phyloP scores from a whole-genome alignment of 768 basidiomycete genomes.

The Coprinopsis strossmayeri region DNA sequence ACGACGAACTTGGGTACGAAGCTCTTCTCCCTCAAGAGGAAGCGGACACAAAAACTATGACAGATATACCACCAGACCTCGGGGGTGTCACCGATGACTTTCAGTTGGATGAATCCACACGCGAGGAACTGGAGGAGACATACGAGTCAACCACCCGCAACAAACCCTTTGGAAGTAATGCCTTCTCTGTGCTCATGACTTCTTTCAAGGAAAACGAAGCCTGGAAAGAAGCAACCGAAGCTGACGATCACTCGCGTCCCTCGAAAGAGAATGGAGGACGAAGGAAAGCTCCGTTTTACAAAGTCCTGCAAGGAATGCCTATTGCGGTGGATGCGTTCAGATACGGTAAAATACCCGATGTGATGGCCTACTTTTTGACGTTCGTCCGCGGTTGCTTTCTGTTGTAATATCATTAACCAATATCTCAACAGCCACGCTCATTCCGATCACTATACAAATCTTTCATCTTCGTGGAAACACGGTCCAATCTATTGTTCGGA shows the following conservation, averaged over 20 bases:
- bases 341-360: slow-evolving; percentile 85
- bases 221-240: slow-evolving; percentile 74
- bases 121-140: slow-evolving; percentile 18
- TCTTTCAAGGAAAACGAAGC: slow-evolving; percentile 72
- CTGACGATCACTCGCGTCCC: slow-evolving; percentile 40
- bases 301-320: slow-evolving; percentile 93
- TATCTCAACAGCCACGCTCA: slow-evolving; percentile 73
- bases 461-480: slow-evolving; percentile 80
- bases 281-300: slow-evolving; percentile 90
- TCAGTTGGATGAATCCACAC: slow-evolving; percentile 14
- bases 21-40: background rate
- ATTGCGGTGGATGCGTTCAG: slow-evolving; percentile 97
- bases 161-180: slow-evolving; percentile 27
- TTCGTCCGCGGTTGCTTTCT: slow-evolving; percentile 23
- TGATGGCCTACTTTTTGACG: slow-evolving; percentile 92
- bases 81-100: background rate
- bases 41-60: background rate
- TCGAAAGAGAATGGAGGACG: slow-evolving; percentile 45
- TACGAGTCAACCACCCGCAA: too few species aligned
- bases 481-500: slow-evolving; percentile 97
- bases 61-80: too few species aligned
- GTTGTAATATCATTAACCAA: slow-evolving; percentile 1
- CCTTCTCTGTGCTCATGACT: slow-evolving; percentile 87
- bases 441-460: slow-evolving; percentile 93
- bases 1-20: slow-evolving; percentile 43